A percentile compares a stretch with the other conserved stretches of the same genome.
phyloP scores from a whole-genome alignment of 768 basidiomycete genomes.

The Leccinum rimulosum region DNA sequence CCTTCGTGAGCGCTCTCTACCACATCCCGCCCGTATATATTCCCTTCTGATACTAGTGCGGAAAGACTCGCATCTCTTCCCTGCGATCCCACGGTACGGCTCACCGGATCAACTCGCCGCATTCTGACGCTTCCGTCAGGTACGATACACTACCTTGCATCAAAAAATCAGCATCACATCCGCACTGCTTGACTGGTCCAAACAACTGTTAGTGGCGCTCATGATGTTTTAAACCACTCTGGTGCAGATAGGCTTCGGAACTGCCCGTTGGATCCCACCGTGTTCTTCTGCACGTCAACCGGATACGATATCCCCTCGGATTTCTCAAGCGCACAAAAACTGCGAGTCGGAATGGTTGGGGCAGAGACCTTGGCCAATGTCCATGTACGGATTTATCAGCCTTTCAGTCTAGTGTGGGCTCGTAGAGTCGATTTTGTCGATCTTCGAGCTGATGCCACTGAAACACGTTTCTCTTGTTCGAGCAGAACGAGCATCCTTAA shows the following conservation, averaged over 20 bases:
- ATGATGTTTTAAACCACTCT: background rate
- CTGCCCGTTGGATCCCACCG: background rate
- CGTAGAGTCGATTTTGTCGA: background rate
- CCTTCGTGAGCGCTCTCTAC: background rate
- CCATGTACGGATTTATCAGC: constrained; percentile 1
- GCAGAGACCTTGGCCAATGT: background rate
- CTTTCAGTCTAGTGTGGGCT: background rate
- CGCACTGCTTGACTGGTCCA: background rate
- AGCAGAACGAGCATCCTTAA: background rate
- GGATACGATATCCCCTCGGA: constrained; percentile 19
- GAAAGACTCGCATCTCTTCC: background rate
- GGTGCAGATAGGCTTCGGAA: background rate
- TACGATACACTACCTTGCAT: background rate
- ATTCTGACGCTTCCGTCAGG: background rate
- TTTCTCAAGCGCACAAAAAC: constrained; percentile 16
- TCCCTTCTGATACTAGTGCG: background rate
- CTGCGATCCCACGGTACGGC: background rate
- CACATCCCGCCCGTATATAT: background rate
- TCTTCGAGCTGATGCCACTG: background rate
- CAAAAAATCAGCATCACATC: background rate
- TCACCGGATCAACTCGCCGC: background rate
- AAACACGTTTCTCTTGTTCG: constrained; percentile 3
- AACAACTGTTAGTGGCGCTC: background rate
- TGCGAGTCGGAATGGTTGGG: background rate
- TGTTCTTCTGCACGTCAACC: background rate